Evolutionary conservation across 2,329 filamentous ascomycete species (phyloP).

Genomic region (Aspergillus aculeatinus): DNA sequence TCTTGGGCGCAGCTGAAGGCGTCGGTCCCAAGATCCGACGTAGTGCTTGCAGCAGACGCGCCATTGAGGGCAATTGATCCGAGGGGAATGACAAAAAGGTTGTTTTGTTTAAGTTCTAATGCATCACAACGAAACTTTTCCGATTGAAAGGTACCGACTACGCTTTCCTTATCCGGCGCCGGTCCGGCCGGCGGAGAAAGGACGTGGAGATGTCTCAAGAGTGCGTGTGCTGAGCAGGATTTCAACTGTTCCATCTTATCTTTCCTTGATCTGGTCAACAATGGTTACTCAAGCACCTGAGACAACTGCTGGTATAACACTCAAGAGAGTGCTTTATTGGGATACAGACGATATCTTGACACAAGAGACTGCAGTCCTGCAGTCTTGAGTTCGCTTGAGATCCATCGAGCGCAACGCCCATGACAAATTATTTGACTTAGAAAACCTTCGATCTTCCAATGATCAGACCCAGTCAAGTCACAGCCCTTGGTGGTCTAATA

Average conservation of each 20-base stretch:
- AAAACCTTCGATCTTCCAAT: too few species aligned
- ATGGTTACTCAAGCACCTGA: background rate
- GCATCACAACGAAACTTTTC: background rate
- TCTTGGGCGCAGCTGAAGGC: conserved; percentile 14
- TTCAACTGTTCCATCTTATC: too few species aligned
- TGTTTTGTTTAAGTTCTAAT: background rate
- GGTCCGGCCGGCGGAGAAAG: background rate
- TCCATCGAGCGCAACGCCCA: too few species aligned
- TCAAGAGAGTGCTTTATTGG: too few species aligned
- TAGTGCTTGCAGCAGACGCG: conserved; percentile 35
- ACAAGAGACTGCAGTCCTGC: too few species aligned
- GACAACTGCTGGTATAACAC: background rate
- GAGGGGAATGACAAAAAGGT: too few species aligned
- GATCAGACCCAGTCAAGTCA: too few species aligned
- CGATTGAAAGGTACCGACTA: background rate
- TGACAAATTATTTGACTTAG: too few species aligned
- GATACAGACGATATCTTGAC: too few species aligned
- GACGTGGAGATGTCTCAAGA: background rate
- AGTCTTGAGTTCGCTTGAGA: too few species aligned
- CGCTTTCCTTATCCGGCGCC: background rate
- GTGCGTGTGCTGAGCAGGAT: background rate
- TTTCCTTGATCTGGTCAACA: background rate
- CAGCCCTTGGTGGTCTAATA: too few species aligned
- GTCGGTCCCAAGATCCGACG: conserved; percentile 31
- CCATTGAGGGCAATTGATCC: conserved; percentile 24